Conservation (phyloP, 192 early-diverging fungal species). For the Coemansia sp. region DNA sequence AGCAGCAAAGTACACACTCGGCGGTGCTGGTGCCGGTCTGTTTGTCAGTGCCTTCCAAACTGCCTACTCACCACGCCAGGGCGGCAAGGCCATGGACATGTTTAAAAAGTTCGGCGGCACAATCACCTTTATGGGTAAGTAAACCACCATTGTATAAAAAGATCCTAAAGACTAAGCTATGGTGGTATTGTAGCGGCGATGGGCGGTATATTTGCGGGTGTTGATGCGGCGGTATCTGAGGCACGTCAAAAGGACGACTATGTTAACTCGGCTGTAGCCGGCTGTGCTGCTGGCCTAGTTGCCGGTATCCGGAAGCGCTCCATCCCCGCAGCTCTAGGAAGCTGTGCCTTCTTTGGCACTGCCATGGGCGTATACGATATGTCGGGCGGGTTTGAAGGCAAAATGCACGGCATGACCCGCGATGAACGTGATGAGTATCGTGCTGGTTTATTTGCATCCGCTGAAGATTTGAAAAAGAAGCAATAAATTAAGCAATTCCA, state of each 20-base stretch:
- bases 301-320: constrained; percentile 62
- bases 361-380: constrained; percentile 69
- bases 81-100: constrained; percentile 52
- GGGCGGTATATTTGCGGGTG: constrained; percentile 74
- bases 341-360: constrained; percentile 62
- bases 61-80: constrained; percentile 47
- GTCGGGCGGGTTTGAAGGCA: constrained; percentile 53
- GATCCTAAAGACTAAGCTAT: background rate
- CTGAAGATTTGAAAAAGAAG: constrained; percentile 41
- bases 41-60: constrained; percentile 70
- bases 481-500: constrained; percentile 8
- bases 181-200: constrained; percentile 60
- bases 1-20: constrained; percentile 48
- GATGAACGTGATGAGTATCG: constrained; percentile 51
- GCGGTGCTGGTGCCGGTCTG: constrained; percentile 64
- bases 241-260: constrained; percentile 68
- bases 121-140: constrained; percentile 69
- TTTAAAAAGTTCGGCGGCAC: constrained; percentile 63
- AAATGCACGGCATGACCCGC: constrained; percentile 40
- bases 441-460: constrained; percentile 41
- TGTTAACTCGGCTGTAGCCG: constrained; percentile 67
- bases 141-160: background rate
- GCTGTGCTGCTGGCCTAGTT: constrained; percentile 69
- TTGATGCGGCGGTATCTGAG: constrained; percentile 57
- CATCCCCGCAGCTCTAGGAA: constrained; percentile 61